phyloP scores from a whole-genome alignment of 2,329 filamentous ascomycete genomes.

The Aspergillus sp. region DNA sequence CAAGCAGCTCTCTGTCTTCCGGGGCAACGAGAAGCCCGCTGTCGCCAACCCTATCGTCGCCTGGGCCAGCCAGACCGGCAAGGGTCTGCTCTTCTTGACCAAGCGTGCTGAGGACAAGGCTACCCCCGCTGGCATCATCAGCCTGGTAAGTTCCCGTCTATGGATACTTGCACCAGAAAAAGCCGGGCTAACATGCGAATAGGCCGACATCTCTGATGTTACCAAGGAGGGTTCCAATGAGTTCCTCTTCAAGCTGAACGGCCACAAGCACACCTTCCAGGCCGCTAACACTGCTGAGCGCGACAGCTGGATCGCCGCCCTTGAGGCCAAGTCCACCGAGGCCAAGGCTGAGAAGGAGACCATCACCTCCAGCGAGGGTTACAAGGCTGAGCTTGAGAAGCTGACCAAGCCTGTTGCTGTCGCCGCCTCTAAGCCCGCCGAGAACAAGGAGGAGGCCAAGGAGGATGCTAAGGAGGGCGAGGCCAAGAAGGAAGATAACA shows the following conservation, averaged over 20 bases:
- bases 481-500: conserved; percentile 28
- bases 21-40: conserved; percentile 83
- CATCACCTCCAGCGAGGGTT: conserved; percentile 76
- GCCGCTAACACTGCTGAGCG: conserved; percentile 72
- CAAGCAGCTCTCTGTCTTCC: conserved; percentile 72
- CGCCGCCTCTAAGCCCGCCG: conserved; percentile 23
- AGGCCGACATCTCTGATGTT: conserved; percentile 70
- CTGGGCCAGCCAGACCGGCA: conserved; percentile 91
- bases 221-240: conserved; percentile 73
- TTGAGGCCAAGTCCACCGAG: conserved; percentile 80
- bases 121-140: conserved; percentile 76
- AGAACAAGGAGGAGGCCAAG: conserved; percentile 29
- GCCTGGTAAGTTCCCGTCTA: conserved; percentile 64
- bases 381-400: conserved; percentile 82
- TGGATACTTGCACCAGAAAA: background rate
- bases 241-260: conserved; percentile 81
- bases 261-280: conserved; percentile 94
- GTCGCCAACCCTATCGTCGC: conserved; percentile 77
- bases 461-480: conserved; percentile 36
- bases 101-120: conserved; percentile 82
- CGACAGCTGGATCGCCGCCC: conserved; percentile 84
- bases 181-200: conserved; percentile 21
- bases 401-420: conserved; percentile 42
- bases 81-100: conserved; percentile 89
- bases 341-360: conserved; percentile 76